Base-by-base conservation (phyloP, 768 basidiomycete genomes). In the Russula olivacea region DNA sequence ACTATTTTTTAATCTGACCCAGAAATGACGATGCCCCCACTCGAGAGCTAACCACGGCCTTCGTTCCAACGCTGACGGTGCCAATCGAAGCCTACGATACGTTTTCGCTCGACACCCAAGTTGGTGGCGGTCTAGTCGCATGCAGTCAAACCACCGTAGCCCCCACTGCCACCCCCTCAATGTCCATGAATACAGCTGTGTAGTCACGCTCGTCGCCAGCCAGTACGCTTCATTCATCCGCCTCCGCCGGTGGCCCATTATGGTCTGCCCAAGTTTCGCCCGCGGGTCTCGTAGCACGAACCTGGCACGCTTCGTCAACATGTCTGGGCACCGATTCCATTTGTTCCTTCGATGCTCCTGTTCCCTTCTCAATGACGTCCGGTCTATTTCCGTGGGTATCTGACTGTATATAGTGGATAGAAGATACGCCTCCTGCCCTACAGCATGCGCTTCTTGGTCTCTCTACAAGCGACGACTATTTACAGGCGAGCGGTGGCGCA, bases 61-160 rank as follows among this genome's bases (percentile, higher is more conserved):
- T 47, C 5, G 41, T 34, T 7, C 57, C 57, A 34, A 59, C 62
- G 0, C 38, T 63, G 2, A 63, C 62, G 19, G 17, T 59, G 9
- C 62, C 57, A 34, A 15, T 36, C 8, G 58, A 55, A n/a, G 38
- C 19, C 11, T 32, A 21, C 10, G 45, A 58, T 34, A 41, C 45
- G 1, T 40, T 11, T 28, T 56, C 43, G 14, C 34, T 51, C 34
- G 61, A 58, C 5, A 47, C 23, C 25, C 41, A 43, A 30, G 6
- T 14, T n/a, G 25, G 34, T 17, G 41, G 15, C 17, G 30, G 23
- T 19, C 19, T 19, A 15, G 12, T 10, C n/a, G 4, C 32, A 19
- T 50, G 49, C 23, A 23, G 28, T n/a, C 50, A 28, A 23, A 14
- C 21, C n/a, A 8, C 21, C 7, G 4, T 21, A 21, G n/a, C 4